Evolutionary conservation across 495 filamentous ascomycete genomes (phyloP).

Genomic region (Penicillium pancosmium): DNA sequence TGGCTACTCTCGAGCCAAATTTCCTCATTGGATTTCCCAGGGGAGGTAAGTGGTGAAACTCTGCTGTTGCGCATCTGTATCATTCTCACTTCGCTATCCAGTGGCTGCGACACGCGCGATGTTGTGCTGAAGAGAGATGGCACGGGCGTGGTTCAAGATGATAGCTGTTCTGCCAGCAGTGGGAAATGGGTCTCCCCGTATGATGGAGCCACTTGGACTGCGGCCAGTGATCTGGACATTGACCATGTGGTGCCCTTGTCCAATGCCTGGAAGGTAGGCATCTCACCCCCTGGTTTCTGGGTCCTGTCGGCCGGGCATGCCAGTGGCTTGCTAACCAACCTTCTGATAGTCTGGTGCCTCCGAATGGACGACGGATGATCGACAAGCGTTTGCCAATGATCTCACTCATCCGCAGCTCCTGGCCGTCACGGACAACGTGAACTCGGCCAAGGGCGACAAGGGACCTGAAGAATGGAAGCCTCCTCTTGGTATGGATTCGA

Average conservation of each 20-base stretch:
- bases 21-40: constrained; percentile 69
- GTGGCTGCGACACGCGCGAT: constrained; percentile 67
- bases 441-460: constrained; percentile 67
- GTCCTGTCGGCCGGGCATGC: background rate
- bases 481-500: constrained; percentile 48
- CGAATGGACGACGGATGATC: constrained; percentile 60
- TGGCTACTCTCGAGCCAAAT: constrained; percentile 62
- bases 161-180: constrained; percentile 56
- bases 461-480: constrained; percentile 77
- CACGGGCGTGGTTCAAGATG: constrained; percentile 50
- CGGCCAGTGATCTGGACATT: constrained; percentile 68
- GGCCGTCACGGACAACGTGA: constrained; percentile 75
- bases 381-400: constrained; percentile 73
- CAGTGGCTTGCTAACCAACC: background rate
- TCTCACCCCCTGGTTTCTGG: background rate
- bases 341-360: constrained; percentile 44
- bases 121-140: constrained; percentile 71
- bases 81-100: constrained; percentile 20
- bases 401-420: constrained; percentile 68
- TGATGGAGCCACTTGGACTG: constrained; percentile 70
- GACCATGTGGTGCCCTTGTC: constrained; percentile 76
- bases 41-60: constrained; percentile 22
- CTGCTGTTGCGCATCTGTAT: background rate
- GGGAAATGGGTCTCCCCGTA: constrained; percentile 69
- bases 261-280: constrained; percentile 69